Conservation (phyloP, 2,329 filamentous ascomycete species). For the Fusarium equiseti region DNA sequence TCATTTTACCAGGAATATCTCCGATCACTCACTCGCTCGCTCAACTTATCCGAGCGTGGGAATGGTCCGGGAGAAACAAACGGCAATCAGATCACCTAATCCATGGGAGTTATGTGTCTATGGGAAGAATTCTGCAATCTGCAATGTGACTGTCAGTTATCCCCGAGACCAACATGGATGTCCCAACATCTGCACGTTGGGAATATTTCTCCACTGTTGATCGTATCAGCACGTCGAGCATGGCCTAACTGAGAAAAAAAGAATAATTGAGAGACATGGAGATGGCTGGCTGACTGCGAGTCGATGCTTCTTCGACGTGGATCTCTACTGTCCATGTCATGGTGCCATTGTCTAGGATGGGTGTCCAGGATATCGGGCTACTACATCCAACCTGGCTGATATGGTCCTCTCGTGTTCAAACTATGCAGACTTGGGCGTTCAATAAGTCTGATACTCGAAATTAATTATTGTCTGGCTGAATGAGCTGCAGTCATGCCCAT, state of each 20-base stretch:
- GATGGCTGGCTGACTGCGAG: conserved; percentile 12
- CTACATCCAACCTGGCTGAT: conserved; percentile 21
- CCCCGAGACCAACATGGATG: neutral
- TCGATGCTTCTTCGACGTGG: conserved; percentile 14
- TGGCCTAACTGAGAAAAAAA: neutral
- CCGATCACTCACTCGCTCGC: neutral
- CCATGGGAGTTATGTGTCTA: neutral
- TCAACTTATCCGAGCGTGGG: neutral
- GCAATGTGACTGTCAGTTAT: neutral
- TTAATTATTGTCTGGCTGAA: conserved; percentile 11
- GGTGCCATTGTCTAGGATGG: conserved; percentile 13
- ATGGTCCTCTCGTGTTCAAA: conserved; percentile 41
- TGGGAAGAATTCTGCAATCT: neutral
- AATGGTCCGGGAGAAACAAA: no score
- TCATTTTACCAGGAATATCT: neutral
- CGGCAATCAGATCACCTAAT: neutral
- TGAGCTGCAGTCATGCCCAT: conserved; percentile 27
- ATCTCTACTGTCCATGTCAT: conserved; percentile 5
- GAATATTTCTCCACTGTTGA: neutral
- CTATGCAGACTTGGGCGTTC: conserved; percentile 22
- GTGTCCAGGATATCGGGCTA: conserved; percentile 9
- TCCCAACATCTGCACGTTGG: neutral
- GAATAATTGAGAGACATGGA: conserved; percentile 25
- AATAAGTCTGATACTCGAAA: conserved; percentile 9
- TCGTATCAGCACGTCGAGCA: neutral